Percentiles rank a stretch among this genome's conserved stretches.
These are phyloP conservation scores for Schizosaccharomyces cryophilus DNA, from an alignment of 805 yeast genomes.

Conservation along the genomic window DNA sequence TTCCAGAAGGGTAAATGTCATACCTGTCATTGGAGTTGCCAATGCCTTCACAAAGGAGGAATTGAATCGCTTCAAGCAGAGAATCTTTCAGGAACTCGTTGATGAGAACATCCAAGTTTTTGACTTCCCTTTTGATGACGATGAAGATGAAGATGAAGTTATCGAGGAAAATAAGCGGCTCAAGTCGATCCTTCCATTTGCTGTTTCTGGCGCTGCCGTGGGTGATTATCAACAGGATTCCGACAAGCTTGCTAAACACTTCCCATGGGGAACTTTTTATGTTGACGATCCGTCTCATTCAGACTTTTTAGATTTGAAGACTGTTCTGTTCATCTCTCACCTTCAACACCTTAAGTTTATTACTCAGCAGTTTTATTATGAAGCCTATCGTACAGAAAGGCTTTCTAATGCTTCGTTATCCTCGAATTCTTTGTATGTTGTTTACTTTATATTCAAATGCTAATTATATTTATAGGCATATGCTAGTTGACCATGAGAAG, in stretches of 20 bases:
- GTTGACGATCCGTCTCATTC: conserved; percentile 18
- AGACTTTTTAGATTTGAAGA: conserved; percentile 24
- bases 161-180: conserved; percentile 17
- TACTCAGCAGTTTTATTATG: conserved; percentile 54
- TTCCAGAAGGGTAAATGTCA: conserved; percentile 50
- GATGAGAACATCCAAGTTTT: conserved; percentile 38
- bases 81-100: conserved; percentile 31
- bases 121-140: conserved; percentile 46
- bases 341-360: conserved; percentile 57
- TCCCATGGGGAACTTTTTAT: conserved; percentile 44
- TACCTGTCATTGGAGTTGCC: conserved; percentile 62
- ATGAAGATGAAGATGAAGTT: conserved; percentile 23
- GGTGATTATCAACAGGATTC: conserved; percentile 15
- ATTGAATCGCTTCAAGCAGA: conserved; percentile 25
- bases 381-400: conserved; percentile 56
- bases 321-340: conserved; percentile 62
- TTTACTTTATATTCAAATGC: not conserved
- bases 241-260: conserved; percentile 17
- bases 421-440: not conserved
- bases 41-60: conserved; percentile 55
- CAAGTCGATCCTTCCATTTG: conserved; percentile 33
- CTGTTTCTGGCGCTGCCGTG: conserved; percentile 28
- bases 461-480: too few species aligned
- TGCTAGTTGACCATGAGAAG: too few species aligned
- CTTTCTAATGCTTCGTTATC: conserved; percentile 19